Base-by-base conservation (phyloP, 345 rosid species). In the Salix brachista region DNA sequence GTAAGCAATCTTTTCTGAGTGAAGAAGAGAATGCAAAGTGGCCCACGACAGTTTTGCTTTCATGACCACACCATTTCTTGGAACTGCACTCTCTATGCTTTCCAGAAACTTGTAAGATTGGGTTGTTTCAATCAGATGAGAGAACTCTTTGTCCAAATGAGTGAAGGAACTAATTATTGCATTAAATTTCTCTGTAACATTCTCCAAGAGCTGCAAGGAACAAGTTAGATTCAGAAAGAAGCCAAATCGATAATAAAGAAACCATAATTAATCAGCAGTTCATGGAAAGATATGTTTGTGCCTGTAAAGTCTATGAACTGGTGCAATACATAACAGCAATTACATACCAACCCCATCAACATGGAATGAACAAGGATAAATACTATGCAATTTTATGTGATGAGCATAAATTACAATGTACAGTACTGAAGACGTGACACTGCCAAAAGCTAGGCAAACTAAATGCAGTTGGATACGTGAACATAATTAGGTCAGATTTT, bases 11-110 rank as follows among this genome's bases (percentile, higher is more conserved):
- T 94, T 91, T 78, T 90, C 93, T 44, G 98, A 96, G 82, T 93
- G 99, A 83, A 96, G 92, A 81, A 96, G 99, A 73, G 97, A 96
- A 83, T 96, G 99, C 80, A 94, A 83, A 42, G 91, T 92, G 72
- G 91, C 88, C 99, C 99, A 96, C 28, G 93, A 82, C 30, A 88
- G 88, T 82, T 91, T 90, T 70, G 86, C 88, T 76, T 93, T 82
- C 86, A 75, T 76, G 77, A 75, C 75, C 52, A 85, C 81, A 78
- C 88, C 90, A 78, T 84, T 84, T 80, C 83, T 87, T 67, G 79
- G 65, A 37, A 62, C 74, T n/a, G 83, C 77, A 65, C 67, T 84
- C 77, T 85, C 84, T 66, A 92, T 81, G 79, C 86, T 87, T 77
- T 86, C 90, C 78, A 89, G 72, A 71, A 85, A 84, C 83, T 91